These are phyloP conservation scores for Syzygium syzygioides DNA, from an alignment of 441 rosid genomes.

Conservation along the genomic window DNA sequence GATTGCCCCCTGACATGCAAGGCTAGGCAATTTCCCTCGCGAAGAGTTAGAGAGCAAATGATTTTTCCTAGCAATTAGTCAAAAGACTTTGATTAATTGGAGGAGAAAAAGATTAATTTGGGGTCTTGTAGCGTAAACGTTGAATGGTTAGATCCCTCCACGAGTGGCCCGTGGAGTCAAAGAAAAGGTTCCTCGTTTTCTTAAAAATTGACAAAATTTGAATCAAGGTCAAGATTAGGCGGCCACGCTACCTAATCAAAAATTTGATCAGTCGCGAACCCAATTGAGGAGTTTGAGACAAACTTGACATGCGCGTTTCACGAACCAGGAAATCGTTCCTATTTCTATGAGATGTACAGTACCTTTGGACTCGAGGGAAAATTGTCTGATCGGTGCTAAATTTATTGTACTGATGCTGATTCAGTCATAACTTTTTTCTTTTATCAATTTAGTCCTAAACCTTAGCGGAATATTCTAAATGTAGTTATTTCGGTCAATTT, in stretches of 20 bases:
- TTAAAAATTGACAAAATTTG: not conserved
- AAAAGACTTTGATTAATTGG: not conserved
- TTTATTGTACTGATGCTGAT: rapidly evolving
- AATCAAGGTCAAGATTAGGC: not conserved
- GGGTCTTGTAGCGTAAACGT: not conserved
- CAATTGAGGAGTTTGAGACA: not conserved
- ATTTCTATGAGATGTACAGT: not conserved
- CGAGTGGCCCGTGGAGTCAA: not conserved
- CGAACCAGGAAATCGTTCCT: not conserved
- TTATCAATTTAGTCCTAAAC: not conserved
- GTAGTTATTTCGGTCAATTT: rapidly evolving
- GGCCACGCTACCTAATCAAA: not conserved
- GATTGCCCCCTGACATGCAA: not conserved
- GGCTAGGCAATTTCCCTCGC: not conserved
- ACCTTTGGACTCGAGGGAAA: not conserved
- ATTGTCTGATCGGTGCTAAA: rapidly evolving
- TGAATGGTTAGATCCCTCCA: not conserved
- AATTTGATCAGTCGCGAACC: not conserved
- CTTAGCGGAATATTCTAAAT: rapidly evolving
- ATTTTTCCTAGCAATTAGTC: not conserved
- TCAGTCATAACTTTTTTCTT: not conserved
- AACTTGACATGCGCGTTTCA: not conserved
- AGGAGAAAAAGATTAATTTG: not conserved
- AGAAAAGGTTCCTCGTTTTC: not conserved
- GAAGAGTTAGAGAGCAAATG: not conserved